These are phyloP conservation scores for Oenanthe javanica DNA, from an alignment of 140 eudicot genomes.

Conservation along the genomic window DNA sequence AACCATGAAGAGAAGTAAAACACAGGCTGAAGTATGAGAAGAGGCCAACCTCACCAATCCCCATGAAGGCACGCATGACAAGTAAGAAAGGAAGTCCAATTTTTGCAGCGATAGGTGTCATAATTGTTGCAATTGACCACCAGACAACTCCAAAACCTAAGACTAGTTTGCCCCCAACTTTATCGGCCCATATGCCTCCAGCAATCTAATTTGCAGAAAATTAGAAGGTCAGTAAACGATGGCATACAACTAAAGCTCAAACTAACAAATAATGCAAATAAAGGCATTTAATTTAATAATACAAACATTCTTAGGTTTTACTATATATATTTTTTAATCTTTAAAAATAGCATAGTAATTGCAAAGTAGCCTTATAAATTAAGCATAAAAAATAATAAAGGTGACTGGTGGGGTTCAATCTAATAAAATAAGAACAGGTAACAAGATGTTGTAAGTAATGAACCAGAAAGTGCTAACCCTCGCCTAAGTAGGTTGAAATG, in stretches of 20 bases:
- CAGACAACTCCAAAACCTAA: constrained; percentile 89
- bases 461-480: background rate
- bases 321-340: background rate
- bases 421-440: background rate
- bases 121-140: constrained; percentile 86
- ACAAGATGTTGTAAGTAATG: background rate
- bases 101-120: constrained; percentile 87
- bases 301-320: background rate
- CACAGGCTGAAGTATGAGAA: constrained; percentile 8
- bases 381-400: background rate
- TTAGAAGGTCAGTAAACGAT: background rate
- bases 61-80: constrained; percentile 86
- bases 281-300: background rate
- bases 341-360: background rate
- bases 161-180: constrained; percentile 75
- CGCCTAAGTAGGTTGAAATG: background rate
- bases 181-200: constrained; percentile 98
- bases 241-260: background rate
- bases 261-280: background rate
- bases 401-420: background rate
- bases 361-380: background rate
- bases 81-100: constrained; percentile 83
- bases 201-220: constrained; percentile 42
- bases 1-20: background rate
- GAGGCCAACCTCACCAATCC: constrained; percentile 76